A percentile compares a stretch with the other conserved stretches of the same genome.
Conservation (phyloP, 2,329 filamentous ascomycete genomes). For the Aotearoamyces nothofagi region DNA sequence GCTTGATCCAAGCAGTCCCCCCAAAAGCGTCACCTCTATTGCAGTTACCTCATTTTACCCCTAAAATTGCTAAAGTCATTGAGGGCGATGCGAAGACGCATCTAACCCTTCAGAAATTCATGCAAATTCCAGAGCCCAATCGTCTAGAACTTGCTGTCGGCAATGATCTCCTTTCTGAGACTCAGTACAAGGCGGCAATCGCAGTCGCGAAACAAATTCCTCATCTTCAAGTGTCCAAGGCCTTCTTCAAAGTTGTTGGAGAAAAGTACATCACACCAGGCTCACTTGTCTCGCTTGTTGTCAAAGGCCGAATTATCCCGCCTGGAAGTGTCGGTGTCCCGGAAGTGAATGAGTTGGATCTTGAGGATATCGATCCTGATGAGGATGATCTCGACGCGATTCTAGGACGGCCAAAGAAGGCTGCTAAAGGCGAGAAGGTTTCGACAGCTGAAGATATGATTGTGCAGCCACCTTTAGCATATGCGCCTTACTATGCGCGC, state of each 20-base stretch:
- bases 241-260: conserved; percentile 96
- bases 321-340: conserved; percentile 68
- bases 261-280: conserved; percentile 86
- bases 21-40: conserved; percentile 76
- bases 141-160: conserved; percentile 59
- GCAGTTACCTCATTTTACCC: conserved; percentile 78
- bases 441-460: conserved; percentile 39
- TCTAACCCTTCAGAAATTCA: conserved; percentile 71
- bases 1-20: conserved; percentile 76
- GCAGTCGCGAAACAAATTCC: conserved; percentile 73
- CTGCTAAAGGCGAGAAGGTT: conserved; percentile 42
- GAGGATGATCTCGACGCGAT: conserved; percentile 85
- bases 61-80: conserved; percentile 46
- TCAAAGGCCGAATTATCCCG: conserved; percentile 89
- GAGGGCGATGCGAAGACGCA: conserved; percentile 65
- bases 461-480: conserved; percentile 69
- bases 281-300: conserved; percentile 82
- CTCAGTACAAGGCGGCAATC: conserved; percentile 64
- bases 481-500: conserved; percentile 79
- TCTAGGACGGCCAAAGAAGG: conserved; percentile 57
- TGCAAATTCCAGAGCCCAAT: conserved; percentile 64
- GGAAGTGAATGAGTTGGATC: conserved; percentile 57
- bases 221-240: conserved; percentile 69
- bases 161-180: conserved; percentile 53
- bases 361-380: conserved; percentile 82